Conservation (phyloP, 1,284 basidiomycete species). For the Melampsora americana region DNA sequence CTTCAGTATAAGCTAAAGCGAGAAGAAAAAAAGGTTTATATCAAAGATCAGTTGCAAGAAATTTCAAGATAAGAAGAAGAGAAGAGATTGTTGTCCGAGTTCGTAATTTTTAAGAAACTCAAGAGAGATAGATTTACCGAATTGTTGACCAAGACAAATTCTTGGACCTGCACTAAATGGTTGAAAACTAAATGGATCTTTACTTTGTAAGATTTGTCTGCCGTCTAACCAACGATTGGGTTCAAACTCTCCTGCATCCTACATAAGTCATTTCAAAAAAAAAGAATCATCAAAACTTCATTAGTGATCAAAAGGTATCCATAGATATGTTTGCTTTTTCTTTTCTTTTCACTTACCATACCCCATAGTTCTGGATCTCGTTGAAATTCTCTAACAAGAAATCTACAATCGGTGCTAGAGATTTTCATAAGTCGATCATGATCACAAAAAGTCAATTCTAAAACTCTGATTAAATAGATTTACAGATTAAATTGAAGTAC, state of each 20-base stretch:
- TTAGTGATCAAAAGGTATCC: not conserved
- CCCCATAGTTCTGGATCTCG: slow-evolving; percentile 47
- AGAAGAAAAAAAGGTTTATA: not conserved
- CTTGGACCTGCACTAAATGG: slow-evolving; percentile 46
- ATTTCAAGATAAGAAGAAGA: too few species aligned
- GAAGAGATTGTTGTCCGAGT: not conserved
- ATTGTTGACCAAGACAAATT: slow-evolving; percentile 66
- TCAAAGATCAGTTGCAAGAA: too few species aligned
- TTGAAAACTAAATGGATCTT: slow-evolving; percentile 46
- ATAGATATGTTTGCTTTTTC: not conserved
- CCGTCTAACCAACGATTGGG: slow-evolving; percentile 60
- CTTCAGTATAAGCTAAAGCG: slow-evolving; percentile 62
- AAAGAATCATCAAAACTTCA: not conserved
- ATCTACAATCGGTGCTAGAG: slow-evolving; percentile 60
- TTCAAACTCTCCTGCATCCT: slow-evolving; percentile 66
- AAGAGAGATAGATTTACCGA: slow-evolving; percentile 57
- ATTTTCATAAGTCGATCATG: too few species aligned
- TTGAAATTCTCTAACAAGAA: slow-evolving; percentile 57
- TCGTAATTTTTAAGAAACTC: not conserved
- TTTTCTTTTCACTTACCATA: slow-evolving; percentile 58
- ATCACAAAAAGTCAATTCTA: slow-evolving; percentile 55
- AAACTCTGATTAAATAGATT: not conserved
- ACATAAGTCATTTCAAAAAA: slow-evolving; percentile 59
- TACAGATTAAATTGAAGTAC: not conserved
- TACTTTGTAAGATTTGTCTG: slow-evolving; percentile 15